Percentiles rank a stretch among this genome's conserved stretches.
phyloP scores from a whole-genome alignment of 2,329 filamentous ascomycete species.

The Kalaharituber pfeilii region DNA sequence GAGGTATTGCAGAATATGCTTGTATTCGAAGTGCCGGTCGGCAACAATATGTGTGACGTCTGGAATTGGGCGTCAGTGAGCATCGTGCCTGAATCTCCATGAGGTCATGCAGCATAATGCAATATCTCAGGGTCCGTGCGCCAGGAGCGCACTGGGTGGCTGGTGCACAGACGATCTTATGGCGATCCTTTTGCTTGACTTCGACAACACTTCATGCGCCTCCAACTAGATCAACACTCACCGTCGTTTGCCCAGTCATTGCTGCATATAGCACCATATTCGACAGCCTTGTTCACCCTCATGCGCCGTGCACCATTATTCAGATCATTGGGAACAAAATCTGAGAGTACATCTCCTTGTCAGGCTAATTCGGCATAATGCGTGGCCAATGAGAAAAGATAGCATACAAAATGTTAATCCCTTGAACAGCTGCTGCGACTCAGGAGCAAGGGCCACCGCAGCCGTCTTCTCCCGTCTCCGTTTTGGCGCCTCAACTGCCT shows the following conservation, averaged over 20 bases:
- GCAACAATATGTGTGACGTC: slow-evolving; percentile 63
- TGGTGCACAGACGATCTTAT: too few relatives aligned
- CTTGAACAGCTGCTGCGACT: slow-evolving; percentile 14
- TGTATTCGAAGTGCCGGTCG: slow-evolving; percentile 49
- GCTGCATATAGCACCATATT: slow-evolving; percentile 56
- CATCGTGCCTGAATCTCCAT: too few relatives aligned
- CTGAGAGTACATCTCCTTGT: slow-evolving; percentile 6
- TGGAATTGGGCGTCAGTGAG: too few relatives aligned
- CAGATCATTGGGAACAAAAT: slow-evolving; percentile 55
- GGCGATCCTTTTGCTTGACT: neutral
- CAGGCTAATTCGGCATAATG: neutral
- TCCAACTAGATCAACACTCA: neutral
- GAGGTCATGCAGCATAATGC: too few relatives aligned
- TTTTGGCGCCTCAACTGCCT: slow-evolving; percentile 3
- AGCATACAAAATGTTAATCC: slow-evolving; percentile 16
- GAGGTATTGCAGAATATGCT: slow-evolving; percentile 43
- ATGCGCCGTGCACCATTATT: slow-evolving; percentile 46
- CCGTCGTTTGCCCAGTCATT: slow-evolving; percentile 17
- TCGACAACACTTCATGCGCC: too few relatives aligned
- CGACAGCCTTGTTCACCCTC: slow-evolving; percentile 56
- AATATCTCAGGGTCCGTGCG: too few relatives aligned
- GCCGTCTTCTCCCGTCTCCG: slow-evolving; percentile 5
- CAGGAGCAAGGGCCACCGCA: slow-evolving; percentile 5
- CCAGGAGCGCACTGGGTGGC: too few relatives aligned
- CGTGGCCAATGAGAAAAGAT: neutral